Evolutionary conservation across 1,284 basidiomycete genomes (phyloP), one percentile per base, ranked within the genome.

Genomic region (Microbotryomycetes sp.): DNA sequence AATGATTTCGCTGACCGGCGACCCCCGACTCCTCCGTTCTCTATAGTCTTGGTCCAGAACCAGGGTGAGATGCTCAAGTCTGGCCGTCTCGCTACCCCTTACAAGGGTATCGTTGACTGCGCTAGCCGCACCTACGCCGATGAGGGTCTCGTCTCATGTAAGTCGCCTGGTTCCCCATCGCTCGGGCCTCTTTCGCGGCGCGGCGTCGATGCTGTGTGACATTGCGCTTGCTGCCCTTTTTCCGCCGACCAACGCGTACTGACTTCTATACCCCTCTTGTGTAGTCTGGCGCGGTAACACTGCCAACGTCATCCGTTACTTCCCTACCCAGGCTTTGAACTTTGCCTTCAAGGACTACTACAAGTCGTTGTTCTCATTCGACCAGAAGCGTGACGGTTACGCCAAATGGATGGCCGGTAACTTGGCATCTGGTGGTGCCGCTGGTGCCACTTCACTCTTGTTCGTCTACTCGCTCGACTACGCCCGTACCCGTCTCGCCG

Each of bases 391-490:
- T 52, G 73, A 75, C 61, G 74, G 72, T 26, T 75, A 74, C 68
- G 66, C 60, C 49, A 56, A 69, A 47, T 74, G 74, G 74, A 70
- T 75, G 64, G 63, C 63, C 54, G 74, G 73, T 58, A 94, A 94
- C 77, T 85, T 97, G 71, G 92, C 92, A 55, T 94, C 92, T 72
- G 93, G 93, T 90, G 92, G 70, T 67, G 70, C 69, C 47, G 71
- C 71, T 51, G 71, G 71, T 69, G 71, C 71, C 54, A 72, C 92
- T 7, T 97, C 93, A 42, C 81, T 94, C 59, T 86, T 97, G 76
- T 96, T 97, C 79, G 92, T 96, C 77, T 96, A 97, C 85, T 94
- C 92, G 45, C 86, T 97, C 67, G 92, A 96, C 75, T 94, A 92
- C 75, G 92, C 92, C 68, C 91, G 92, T 87, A 96, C 92, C 60